Percentiles rank a stretch among this genome's conserved stretches.
phyloP scores from a whole-genome alignment of 2,329 filamentous ascomycete species.

The Chaetomiaceae sp. region DNA sequence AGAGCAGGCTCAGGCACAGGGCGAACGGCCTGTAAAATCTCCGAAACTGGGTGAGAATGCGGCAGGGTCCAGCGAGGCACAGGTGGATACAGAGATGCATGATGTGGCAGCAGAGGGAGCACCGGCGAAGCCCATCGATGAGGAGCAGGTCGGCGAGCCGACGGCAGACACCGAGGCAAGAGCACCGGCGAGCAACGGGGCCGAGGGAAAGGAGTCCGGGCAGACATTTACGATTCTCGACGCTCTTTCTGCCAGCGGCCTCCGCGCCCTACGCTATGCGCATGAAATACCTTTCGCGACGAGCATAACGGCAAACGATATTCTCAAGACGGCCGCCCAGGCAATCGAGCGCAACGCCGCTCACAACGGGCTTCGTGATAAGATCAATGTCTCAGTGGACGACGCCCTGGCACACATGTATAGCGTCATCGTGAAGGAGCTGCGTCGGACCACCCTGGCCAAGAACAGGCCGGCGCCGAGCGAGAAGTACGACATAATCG shows the following conservation, averaged over 20 bases:
- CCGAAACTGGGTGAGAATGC: conserved; percentile 24
- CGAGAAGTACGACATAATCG: conserved; percentile 82
- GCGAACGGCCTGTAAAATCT: conserved; percentile 34
- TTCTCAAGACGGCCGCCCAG: conserved; percentile 70
- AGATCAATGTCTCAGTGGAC: conserved; percentile 68
- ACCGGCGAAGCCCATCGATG: conserved; percentile 4
- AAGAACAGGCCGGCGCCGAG: conserved; percentile 38
- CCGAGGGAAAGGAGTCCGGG: conserved; percentile 27
- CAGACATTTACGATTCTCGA: conserved; percentile 79
- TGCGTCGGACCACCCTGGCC: conserved; percentile 38
- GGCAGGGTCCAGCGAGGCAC: conserved; percentile 18
- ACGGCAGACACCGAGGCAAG: background rate
- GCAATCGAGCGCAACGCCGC: conserved; percentile 80
- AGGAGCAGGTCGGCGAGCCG: conserved; percentile 15
- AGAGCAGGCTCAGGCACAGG: conserved; percentile 39
- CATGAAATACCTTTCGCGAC: conserved; percentile 84
- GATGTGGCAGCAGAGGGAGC: conserved; percentile 13
- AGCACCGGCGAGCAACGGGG: background rate
- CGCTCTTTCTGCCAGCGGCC: conserved; percentile 87
- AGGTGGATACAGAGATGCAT: conserved; percentile 21
- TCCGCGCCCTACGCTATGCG: conserved; percentile 86
- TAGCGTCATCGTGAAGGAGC: conserved; percentile 53
- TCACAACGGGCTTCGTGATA: conserved; percentile 71
- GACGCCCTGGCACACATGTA: conserved; percentile 95
- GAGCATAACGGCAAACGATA: conserved; percentile 81